phyloP scores from a whole-genome alignment of 1,284 basidiomycete species.

The Trametes hirsuta region DNA sequence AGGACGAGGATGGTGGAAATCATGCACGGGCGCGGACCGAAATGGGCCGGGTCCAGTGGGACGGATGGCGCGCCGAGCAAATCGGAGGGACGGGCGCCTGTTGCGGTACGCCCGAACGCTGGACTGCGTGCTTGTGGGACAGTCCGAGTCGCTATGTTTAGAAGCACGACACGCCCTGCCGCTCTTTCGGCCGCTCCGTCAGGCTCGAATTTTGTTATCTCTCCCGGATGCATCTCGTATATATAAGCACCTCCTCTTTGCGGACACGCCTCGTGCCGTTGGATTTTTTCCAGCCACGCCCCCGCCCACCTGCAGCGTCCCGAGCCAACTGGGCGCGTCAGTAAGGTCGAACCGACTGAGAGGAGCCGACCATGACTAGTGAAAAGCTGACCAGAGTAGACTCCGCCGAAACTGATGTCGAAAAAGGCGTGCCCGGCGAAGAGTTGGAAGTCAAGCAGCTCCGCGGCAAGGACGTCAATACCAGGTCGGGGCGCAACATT shows the following conservation, averaged over 20 bases:
- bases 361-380: neutral
- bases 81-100: no score
- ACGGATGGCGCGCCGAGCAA: no score
- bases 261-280: neutral
- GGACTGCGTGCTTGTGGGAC: no score
- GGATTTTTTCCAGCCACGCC: neutral
- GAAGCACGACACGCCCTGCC: no score
- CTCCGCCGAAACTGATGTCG: slow-evolving; percentile 19
- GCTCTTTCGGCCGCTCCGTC: no score
- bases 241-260: neutral
- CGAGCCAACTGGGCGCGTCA: neutral
- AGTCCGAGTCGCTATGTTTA: no score
- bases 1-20: no score
- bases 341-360: neutral
- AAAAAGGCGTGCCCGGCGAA: slow-evolving; percentile 10
- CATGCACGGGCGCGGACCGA: no score
- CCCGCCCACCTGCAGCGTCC: neutral
- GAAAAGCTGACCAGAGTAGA: slow-evolving; percentile 18
- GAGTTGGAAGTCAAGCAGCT: slow-evolving; percentile 1
- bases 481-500: slow-evolving; percentile 29
- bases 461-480: neutral
- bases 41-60: no score
- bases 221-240: neutral
- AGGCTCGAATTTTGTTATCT: slow-evolving; percentile 1
- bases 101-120: no score